These are phyloP conservation scores for Aureobasidium sp. DNA, from an alignment of 2,329 filamentous ascomycete species.

Conservation along the genomic window DNA sequence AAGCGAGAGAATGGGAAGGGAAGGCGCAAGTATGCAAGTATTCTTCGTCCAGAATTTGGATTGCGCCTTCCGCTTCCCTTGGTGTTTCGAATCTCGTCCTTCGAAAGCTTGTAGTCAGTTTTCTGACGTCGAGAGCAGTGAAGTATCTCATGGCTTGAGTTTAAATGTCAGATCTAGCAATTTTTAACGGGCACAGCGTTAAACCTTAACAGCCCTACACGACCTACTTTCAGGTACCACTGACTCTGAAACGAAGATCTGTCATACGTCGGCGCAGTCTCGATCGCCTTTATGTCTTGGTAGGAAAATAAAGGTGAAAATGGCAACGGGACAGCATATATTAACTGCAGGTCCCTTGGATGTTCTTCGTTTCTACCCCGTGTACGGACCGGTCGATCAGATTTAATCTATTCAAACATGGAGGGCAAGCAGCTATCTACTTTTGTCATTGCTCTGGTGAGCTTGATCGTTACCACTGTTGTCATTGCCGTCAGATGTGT, in stretches of 20 bases:
- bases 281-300: not conserved
- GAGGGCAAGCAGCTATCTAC: constrained; percentile 6
- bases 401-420: not conserved
- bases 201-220: not conserved
- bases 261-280: not conserved
- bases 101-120: not conserved
- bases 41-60: not conserved
- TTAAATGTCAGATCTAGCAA: not conserved
- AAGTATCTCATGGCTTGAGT: not conserved
- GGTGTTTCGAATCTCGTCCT: not conserved
- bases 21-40: not conserved
- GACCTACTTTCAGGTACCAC: too few species aligned
- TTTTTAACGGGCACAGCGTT: not conserved
- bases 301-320: not conserved
- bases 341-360: not conserved
- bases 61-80: not conserved
- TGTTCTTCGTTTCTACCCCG: not conserved
- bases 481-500: constrained; percentile 11
- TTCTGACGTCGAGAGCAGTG: not conserved
- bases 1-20: too few species aligned
- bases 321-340: not conserved
- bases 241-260: not conserved
- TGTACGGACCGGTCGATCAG: not conserved
- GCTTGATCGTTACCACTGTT: constrained; percentile 9
- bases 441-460: constrained; percentile 6